phyloP scores from a whole-genome alignment of 164 flowering plant species.

The Amborella trichopoda region DNA sequence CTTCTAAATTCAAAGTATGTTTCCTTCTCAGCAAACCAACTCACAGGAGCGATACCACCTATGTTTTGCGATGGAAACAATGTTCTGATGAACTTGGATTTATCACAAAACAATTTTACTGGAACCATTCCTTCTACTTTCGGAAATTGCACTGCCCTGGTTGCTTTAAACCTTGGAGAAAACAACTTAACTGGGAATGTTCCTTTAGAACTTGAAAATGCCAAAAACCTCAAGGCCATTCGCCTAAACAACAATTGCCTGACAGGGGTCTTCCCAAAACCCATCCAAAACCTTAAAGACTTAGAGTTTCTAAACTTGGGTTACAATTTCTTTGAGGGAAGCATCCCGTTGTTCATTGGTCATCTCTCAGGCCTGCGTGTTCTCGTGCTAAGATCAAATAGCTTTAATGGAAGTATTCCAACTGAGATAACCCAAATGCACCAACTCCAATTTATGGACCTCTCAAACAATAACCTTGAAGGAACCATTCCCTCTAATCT shows the following conservation, averaged over 20 bases:
- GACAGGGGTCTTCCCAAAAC: slow-evolving; percentile 7
- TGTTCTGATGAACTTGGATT: too few species aligned
- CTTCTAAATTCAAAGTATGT: not conserved
- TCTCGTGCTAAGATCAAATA: slow-evolving; percentile 12
- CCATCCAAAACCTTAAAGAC: slow-evolving; percentile 1
- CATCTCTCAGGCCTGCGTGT: slow-evolving; percentile 8
- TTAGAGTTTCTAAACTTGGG: slow-evolving; percentile 7
- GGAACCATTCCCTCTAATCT: slow-evolving; percentile 8
- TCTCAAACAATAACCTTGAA: slow-evolving; percentile 8
- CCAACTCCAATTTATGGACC: slow-evolving; percentile 6
- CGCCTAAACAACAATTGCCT: slow-evolving; percentile 6
- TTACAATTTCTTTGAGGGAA: slow-evolving; percentile 8
- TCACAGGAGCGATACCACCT: not conserved
- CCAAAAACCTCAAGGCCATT: not conserved
- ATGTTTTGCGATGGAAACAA: too few species aligned
- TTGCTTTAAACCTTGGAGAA: slow-evolving; percentile 9
- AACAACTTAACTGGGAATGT: slow-evolving; percentile 5
- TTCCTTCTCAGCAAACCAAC: not conserved
- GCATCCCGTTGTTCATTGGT: slow-evolving; percentile 11
- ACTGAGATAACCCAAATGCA: slow-evolving; percentile 3
- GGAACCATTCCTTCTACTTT: slow-evolving; percentile 2
- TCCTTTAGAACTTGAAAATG: slow-evolving; percentile 8
- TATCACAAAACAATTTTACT: not conserved
- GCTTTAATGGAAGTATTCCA: slow-evolving; percentile 6
- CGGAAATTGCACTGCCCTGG: slow-evolving; percentile 8